Base-by-base conservation (phyloP, 371 early-diverging fungal species). In the Mucor irregularis region DNA sequence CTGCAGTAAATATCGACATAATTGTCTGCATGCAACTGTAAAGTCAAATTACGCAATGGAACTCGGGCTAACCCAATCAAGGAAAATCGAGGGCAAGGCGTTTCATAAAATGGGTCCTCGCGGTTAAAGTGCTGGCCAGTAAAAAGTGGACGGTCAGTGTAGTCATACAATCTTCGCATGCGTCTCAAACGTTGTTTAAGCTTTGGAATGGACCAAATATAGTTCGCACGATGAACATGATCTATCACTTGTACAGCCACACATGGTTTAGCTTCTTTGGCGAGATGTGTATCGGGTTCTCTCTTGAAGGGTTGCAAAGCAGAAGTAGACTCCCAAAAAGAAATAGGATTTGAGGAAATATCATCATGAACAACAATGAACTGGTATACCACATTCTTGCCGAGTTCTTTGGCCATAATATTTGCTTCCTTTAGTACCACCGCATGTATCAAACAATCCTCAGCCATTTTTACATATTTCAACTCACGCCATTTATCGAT, bases 341-440 rank as follows among this genome's bases (percentile, higher is more conserved):
- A 89, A 0, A 51, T 25, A 0, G 82, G 70, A 21, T 68, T 73
- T 30, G 74, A 61, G 21, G 70, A 69, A 1, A 73, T 61, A 38
- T 74, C 70, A 11, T 83, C 71, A 16, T 86, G 83, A 21, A 89
- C 57, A 22, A 93, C 76, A 13, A 82, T 79, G 53, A 92, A 86
- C 61, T 93, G 92, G 61, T 90, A 94, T 0, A 87, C 69, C 5
- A 89, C 88, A 25, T 86, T 69, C 40, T 90, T 90, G 2, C 78
- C 80, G 4, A 92, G 71, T 56, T 94, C 92, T 40, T 83, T 83
- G 45, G 89, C 80, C 49, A 91, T 89, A 7, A 92, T 80, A 51
- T 93, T 94, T 43, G 92, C 93, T 49, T 92, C 90, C 64, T 92
- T 91, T 21, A 94, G 59, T 13, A 87, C 49, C 0, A 84, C 80